Base-by-base conservation (phyloP, 257 asterid species). In the Datura wrightii region DNA sequence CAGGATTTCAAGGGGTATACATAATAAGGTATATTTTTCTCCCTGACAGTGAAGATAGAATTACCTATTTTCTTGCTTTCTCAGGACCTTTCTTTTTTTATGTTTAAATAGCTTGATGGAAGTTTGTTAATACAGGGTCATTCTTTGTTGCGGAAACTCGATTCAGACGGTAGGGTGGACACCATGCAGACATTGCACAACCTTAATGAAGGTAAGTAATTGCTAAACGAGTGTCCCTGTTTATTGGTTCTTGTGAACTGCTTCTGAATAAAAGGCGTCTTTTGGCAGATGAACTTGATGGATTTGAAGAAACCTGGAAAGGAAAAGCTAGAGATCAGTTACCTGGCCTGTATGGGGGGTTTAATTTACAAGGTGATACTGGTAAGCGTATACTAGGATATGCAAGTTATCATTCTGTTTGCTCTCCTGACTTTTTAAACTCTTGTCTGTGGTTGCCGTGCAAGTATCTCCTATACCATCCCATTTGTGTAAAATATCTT, bases 171-270 rank as follows among this genome's bases (percentile, higher is more conserved):
- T 60, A 92, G 92, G 69, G 98, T 97, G 79, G 97, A 93, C 58
- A 91, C 94, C 10, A 91, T 89, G 93, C 99, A 97, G 87, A 89
- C 93, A 41, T 87, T 97, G 87, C 98, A 95, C 90, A 97, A 97
- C 85, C 90, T 97, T 55, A 85, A 97, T 56, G 92, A 94, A 92
- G 95, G 99, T 94, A 89, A 18, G 82, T 52, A 14, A 8, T 31
- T 14, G 19, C 15, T 52, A 14, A 14, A 31, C 2, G n/a, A 53
- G 62, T 31, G 39, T 78, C 34, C 63, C n/a, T 15, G 7, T 52
- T 53, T 50, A 39, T 15, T 70, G 50, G n/a, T 55, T 52, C 10
- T 58, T 0, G 18, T 72, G 70, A 3, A 53, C 58, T 63, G 86
- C 55, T 54, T 54, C n/a, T 74, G 79, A 79, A 74, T 39, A 70